phyloP scores from a whole-genome alignment of 164 flowering plant species.

The Vitis rotundifolia region DNA sequence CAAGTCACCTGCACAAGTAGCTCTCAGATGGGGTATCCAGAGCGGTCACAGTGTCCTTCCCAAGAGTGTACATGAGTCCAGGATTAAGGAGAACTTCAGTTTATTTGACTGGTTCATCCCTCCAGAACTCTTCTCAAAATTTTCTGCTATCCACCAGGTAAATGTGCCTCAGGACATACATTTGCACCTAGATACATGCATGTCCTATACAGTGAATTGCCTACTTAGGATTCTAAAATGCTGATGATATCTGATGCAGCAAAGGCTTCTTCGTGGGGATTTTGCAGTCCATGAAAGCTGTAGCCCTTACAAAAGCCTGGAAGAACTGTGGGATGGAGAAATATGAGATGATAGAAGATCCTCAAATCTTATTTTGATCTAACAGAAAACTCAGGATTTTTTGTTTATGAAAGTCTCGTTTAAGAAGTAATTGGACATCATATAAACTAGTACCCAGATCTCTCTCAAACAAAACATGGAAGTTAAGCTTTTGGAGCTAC shows the following conservation, averaged over 20 bases:
- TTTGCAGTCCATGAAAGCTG: slow-evolving; percentile 42
- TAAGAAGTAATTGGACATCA: too few relatives aligned
- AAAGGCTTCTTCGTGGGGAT: slow-evolving; percentile 58
- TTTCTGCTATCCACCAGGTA: slow-evolving; percentile 59
- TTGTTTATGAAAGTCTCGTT: too few relatives aligned
- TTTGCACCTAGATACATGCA: not conserved
- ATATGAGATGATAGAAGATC: slow-evolving; percentile 25
- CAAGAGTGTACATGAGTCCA: slow-evolving; percentile 55
- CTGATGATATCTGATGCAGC: slow-evolving; percentile 31
- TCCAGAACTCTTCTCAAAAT: slow-evolving; percentile 44
- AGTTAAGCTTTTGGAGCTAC: too few relatives aligned
- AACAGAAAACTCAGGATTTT: too few relatives aligned
- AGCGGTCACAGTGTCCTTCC: slow-evolving; percentile 75
- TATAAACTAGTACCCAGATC: too few relatives aligned
- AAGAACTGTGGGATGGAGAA: slow-evolving; percentile 74
- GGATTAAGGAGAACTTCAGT: slow-evolving; percentile 61
- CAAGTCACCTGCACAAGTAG: slow-evolving; percentile 74
- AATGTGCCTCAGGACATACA: not conserved
- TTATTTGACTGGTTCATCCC: slow-evolving; percentile 71
- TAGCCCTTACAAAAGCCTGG: slow-evolving; percentile 55
- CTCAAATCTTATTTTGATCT: too few relatives aligned
- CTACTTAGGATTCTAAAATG: not conserved
- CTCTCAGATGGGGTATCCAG: slow-evolving; percentile 83
- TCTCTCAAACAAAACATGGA: too few relatives aligned
- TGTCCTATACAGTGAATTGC: not conserved